Conservation (phyloP, 108 stramenopile species). For the Skeletonema potamos region DNA sequence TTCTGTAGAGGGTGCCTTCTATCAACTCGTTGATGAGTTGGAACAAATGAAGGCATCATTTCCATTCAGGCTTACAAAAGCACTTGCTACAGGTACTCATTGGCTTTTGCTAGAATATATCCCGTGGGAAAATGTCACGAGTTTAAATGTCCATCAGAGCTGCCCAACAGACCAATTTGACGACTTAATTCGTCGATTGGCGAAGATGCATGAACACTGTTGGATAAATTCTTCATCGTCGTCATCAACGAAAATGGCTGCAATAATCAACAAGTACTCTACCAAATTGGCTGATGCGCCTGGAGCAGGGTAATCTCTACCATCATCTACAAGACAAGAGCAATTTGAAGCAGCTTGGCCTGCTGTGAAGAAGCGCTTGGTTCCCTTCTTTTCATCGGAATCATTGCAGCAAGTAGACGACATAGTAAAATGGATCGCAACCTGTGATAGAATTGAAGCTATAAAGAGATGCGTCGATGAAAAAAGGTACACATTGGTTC, state of each 20-base stretch:
- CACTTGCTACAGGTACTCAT: slow-evolving; percentile 10
- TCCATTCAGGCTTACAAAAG: slow-evolving; percentile 18
- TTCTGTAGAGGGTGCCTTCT: slow-evolving; percentile 18
- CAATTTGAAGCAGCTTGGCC: slow-evolving; percentile 16
- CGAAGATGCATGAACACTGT: slow-evolving; percentile 22
- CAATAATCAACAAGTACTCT: slow-evolving; percentile 1
- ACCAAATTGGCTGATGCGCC: slow-evolving; percentile 3
- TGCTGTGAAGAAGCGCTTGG: slow-evolving; percentile 13
- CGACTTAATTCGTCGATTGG: slow-evolving; percentile 15
- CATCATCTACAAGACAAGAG: slow-evolving; percentile 5
- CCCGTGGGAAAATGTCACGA: background rate
- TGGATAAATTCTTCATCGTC: slow-evolving; percentile 12
- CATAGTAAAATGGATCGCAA: slow-evolving; percentile 12
- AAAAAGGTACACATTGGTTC: slow-evolving; percentile 11
- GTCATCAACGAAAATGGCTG: background rate
- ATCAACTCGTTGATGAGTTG: slow-evolving; percentile 6
- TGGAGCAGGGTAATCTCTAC: slow-evolving; percentile 8
- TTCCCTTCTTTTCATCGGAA: background rate
- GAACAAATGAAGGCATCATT: background rate
- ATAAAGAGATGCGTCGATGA: background rate
- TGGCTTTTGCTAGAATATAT: slow-evolving; percentile 26
- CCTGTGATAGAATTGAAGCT: background rate
- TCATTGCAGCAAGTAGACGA: background rate
- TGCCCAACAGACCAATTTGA: slow-evolving; percentile 19
- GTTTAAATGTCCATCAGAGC: slow-evolving; percentile 17